Base-by-base conservation (phyloP, 192 early-diverging fungal species). In the Coemansia sp. region DNA sequence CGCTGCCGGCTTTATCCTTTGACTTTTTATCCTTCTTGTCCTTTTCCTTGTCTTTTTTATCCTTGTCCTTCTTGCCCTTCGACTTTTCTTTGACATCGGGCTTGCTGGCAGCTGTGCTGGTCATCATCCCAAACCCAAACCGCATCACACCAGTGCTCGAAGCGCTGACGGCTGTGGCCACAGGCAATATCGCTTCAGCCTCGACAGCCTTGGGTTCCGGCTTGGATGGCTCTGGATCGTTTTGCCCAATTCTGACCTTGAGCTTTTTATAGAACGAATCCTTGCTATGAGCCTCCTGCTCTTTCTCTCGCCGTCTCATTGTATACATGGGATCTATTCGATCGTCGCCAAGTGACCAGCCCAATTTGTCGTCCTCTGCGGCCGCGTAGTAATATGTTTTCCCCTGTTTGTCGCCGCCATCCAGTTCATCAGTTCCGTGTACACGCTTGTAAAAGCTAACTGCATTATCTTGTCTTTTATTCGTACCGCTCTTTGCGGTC, bases 271-370 rank as follows among this genome's bases (percentile, higher is more conserved):
- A 73, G 34, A 82, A 82, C 47, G 70, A 65, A 16, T 73, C 68
- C 41, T 73, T 72, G 47, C 59, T 65, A 12, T 40, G 34, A 0
- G 61, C 64, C 35, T 75, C 61, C 22, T 64, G 52, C 52, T 76
- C 79, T 29, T 56, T 60, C 37, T 73, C 65, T 29, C 74, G 69
- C 55, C 79, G 44, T 8, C 45, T 40, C 10, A 82, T 65, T 8
- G 79, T 82, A 74, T 73, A 82, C 74, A 82, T 75, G 3, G 79
- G 79, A 52, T 76, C 79, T 18, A 82, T 56, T 4, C 38, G 20
- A 12, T 49, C 61, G 30, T 59, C 55, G n/a, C 47, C 70, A 3
- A 50, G 47, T 4, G 58, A 39, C 79, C 79, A 82, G 2, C 79
- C 79, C 41, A 70, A 37, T 11, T 64, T 50, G 55, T 82, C 79